Evolutionary conservation across 139 green algal species (phyloP).

Genomic region (Auxenochlorella pyrenoidosa): DNA sequence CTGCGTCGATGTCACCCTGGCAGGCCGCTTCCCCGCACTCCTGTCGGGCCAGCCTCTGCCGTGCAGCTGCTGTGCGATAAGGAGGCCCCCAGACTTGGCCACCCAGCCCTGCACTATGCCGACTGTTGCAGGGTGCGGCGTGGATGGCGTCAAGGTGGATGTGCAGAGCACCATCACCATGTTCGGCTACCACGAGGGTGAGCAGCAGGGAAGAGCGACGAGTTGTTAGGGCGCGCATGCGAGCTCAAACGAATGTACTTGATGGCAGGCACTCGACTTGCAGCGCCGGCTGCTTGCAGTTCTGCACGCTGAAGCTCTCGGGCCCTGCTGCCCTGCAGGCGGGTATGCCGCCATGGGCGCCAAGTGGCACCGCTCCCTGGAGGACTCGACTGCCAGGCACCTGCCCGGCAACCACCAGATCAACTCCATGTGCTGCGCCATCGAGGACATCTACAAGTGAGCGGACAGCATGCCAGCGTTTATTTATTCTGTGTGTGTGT

Average conservation of each 20-base stretch:
- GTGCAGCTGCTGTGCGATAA: neutral
- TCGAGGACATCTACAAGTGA: constrained; percentile 63
- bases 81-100: too few relatives aligned
- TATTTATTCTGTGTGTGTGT: too few relatives aligned
- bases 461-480: neutral
- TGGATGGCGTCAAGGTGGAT: constrained; percentile 78
- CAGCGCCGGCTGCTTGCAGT: too few relatives aligned
- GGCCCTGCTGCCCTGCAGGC: too few relatives aligned
- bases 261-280: too few relatives aligned
- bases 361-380: constrained; percentile 72
- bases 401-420: constrained; percentile 93
- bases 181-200: constrained; percentile 40
- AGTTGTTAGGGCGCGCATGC: too few relatives aligned
- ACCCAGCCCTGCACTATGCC: neutral
- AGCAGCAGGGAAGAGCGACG: too few relatives aligned
- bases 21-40: too few relatives aligned
- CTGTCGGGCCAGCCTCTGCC: neutral
- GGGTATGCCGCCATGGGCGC: constrained; percentile 70
- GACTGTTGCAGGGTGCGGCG: constrained; percentile 46
- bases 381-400: constrained; percentile 75
- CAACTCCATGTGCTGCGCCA: constrained; percentile 99
- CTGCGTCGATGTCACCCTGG: too few relatives aligned
- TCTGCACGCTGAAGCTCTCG: too few relatives aligned
- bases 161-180: constrained; percentile 64
- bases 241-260: too few relatives aligned